Conservation (phyloP, 257 asterid species). For the Verbascum thapsus region DNA sequence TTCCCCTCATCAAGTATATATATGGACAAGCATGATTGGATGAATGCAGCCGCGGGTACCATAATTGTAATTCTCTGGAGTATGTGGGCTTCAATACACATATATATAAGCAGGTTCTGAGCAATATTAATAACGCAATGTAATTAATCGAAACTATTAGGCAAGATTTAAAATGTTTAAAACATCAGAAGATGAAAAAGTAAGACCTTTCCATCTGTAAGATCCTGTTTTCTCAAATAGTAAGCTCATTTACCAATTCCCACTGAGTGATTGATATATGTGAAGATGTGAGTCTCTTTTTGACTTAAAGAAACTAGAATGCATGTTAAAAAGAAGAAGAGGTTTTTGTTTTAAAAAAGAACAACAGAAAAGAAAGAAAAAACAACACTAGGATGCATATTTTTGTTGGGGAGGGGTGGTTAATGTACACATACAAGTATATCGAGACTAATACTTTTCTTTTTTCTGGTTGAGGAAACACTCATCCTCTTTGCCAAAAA, state of each 20-base stretch:
- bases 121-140: background rate
- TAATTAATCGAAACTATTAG: constrained; percentile 1
- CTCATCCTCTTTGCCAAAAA: no score
- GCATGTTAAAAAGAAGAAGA: no score
- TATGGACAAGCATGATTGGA: background rate
- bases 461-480: constrained; percentile 5
- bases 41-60: constrained; percentile 7
- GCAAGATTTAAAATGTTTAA: constrained; percentile 2
- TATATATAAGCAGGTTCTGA: constrained; percentile 2
- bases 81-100: constrained; percentile 8
- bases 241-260: background rate
- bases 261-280: no score
- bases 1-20: constrained; percentile 34
- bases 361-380: no score
- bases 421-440: background rate
- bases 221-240: background rate
- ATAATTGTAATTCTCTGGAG: background rate
- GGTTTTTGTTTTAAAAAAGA: no score
- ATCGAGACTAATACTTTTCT: constrained; percentile 7
- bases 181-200: background rate
- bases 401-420: background rate
- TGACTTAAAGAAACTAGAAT: no score
- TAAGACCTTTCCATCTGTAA: background rate
- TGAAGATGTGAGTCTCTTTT: no score
- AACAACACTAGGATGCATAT: no score